Evolutionary conservation across 352 stramenopile genomes (phyloP).

Genomic region (Phytophthora brassicae): DNA sequence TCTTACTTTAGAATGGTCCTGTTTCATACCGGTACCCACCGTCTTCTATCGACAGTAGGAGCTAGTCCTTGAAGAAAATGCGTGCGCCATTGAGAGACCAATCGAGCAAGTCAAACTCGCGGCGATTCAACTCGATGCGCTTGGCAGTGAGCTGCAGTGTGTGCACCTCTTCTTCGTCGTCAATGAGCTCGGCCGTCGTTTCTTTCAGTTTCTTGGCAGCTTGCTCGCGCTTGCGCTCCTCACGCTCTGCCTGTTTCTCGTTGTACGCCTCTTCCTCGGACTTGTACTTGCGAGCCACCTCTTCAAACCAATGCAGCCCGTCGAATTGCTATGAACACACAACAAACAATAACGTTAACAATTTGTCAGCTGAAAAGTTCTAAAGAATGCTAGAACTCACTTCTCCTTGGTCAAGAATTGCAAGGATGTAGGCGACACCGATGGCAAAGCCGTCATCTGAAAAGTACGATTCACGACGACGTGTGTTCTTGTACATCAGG

Average conservation of each 20-base stretch:
- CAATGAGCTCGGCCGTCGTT: slow-evolving; percentile 81
- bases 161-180: slow-evolving; percentile 87
- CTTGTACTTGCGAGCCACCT: slow-evolving; percentile 86
- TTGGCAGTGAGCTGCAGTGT: slow-evolving; percentile 87
- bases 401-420: slow-evolving; percentile 88
- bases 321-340: slow-evolving; percentile 69
- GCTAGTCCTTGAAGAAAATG: slow-evolving; percentile 92
- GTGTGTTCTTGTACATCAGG: slow-evolving; percentile 95
- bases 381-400: slow-evolving; percentile 28
- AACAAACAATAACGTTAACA: slow-evolving; percentile 5
- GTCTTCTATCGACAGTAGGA: slow-evolving; percentile 19
- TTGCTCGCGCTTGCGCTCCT: slow-evolving; percentile 76
- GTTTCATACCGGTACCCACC: too few relatives aligned
- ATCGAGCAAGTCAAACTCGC: slow-evolving; percentile 89
- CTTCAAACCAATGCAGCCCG: slow-evolving; percentile 90
- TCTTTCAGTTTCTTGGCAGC: slow-evolving; percentile 80
- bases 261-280: slow-evolving; percentile 81
- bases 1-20: too few relatives aligned
- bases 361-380: not conserved
- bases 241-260: slow-evolving; percentile 81
- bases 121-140: slow-evolving; percentile 83
- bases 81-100: slow-evolving; percentile 90
- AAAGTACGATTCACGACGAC: slow-evolving; percentile 93
- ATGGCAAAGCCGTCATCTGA: slow-evolving; percentile 96
- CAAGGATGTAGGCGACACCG: slow-evolving; percentile 92